Percentiles rank a stretch among this genome's conserved stretches.
phyloP scores from a whole-genome alignment of 208 protist species.

The Leishmania tropica region DNA sequence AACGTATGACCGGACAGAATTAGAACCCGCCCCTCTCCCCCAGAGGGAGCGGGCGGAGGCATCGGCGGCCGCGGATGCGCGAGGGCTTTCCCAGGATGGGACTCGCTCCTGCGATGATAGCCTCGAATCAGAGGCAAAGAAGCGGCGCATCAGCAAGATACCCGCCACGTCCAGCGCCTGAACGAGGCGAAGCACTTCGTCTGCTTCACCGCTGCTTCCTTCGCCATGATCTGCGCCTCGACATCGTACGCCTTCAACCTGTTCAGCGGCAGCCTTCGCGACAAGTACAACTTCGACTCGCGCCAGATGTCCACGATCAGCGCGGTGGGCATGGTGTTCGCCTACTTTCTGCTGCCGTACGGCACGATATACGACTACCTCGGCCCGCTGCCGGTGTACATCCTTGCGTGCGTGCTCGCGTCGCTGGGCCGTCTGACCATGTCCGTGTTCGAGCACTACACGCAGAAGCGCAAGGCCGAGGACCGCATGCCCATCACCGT shows the following conservation, averaged over 20 bases:
- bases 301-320: constrained; percentile 61
- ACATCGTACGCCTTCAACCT: constrained; percentile 65
- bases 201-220: constrained; percentile 32
- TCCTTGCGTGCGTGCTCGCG: constrained; percentile 26
- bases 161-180: constrained; percentile 17
- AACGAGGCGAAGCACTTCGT: constrained; percentile 41
- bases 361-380: constrained; percentile 57
- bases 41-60: not conserved
- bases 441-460: constrained; percentile 55
- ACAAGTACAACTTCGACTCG: constrained; percentile 39
- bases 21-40: not conserved
- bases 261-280: constrained; percentile 43
- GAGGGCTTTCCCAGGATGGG: not conserved
- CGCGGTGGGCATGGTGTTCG: constrained; percentile 44
- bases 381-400: constrained; percentile 47
- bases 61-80: not conserved
- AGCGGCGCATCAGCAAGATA: constrained; percentile 20
- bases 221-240: constrained; percentile 52
- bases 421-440: constrained; percentile 55
- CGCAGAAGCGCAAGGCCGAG: constrained; percentile 49
- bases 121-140: constrained; percentile 19
- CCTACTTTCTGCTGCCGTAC: constrained; percentile 50
- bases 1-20: not conserved
- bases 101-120: not conserved
- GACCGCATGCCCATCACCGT: constrained; percentile 70